Conservation (phyloP, 1,139 yeast species). For the Hansenula lynferdii region DNA sequence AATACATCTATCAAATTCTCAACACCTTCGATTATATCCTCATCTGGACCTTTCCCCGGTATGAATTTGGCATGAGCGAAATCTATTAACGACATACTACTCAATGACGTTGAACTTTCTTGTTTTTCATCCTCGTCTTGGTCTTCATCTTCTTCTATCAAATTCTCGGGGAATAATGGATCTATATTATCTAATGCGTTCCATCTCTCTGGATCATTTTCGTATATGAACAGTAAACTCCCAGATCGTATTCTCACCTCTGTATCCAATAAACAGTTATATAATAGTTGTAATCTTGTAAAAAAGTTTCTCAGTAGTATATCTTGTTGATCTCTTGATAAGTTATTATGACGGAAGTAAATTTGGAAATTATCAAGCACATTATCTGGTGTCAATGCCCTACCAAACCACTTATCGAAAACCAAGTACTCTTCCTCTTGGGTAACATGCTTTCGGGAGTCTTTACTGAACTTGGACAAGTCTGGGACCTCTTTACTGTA, state of each 20-base stretch:
- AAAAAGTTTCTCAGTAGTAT: slow-evolving; percentile 38
- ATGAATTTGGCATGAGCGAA: slow-evolving; percentile 80
- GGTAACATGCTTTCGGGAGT: slow-evolving; percentile 19
- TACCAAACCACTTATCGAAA: slow-evolving; percentile 69
- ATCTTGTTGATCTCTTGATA: slow-evolving; percentile 27
- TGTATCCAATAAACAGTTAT: slow-evolving; percentile 54
- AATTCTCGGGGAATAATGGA: slow-evolving; percentile 34
- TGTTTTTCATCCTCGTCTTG: slow-evolving; percentile 31
- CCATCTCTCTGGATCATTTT: slow-evolving; percentile 57
- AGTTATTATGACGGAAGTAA: slow-evolving; percentile 41
- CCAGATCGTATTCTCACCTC: slow-evolving; percentile 71
- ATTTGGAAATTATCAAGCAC: slow-evolving; percentile 44
- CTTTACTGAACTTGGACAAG: slow-evolving; percentile 4
- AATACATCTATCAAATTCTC: slow-evolving; percentile 50
- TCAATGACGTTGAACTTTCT: slow-evolving; percentile 40
- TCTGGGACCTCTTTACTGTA: slow-evolving; percentile 24
- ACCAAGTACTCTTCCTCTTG: slow-evolving; percentile 36
- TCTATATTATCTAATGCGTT: slow-evolving; percentile 31
- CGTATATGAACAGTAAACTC: slow-evolving; percentile 71
- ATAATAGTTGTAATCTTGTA: slow-evolving; percentile 57
- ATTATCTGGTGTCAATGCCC: slow-evolving; percentile 42
- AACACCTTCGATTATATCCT: slow-evolving; percentile 61
- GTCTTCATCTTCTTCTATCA: slow-evolving; percentile 23
- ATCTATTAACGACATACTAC: slow-evolving; percentile 75
- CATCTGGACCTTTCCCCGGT: slow-evolving; percentile 67